Base-by-base conservation (phyloP, 1,284 basidiomycete genomes). In the Boletus albobrunnescens region DNA sequence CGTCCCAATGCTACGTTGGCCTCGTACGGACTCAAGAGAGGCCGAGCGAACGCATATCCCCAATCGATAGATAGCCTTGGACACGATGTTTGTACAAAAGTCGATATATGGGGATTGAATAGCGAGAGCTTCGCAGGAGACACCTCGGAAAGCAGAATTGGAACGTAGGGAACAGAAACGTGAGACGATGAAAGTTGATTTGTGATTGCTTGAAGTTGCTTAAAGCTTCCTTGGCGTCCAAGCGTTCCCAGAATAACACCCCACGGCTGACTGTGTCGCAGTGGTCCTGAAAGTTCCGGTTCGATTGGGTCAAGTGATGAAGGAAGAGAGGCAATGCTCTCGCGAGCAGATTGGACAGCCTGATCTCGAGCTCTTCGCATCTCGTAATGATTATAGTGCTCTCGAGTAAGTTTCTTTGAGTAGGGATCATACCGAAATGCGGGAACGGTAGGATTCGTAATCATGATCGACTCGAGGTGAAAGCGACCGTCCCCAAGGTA, bases 341-440 rank as follows among this genome's bases (percentile, higher is more conserved):
- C 74, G 28, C 82, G 75, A 4, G 92, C 94, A 16, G 71, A 69
- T 50, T 79, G 76, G 2, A 99, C 83, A 0, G 94, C 94, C 27
- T 89, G 75, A n/a, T 83, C 77, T 28, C 92, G 77, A 36, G 84
- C 71, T 11, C 67, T 63, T 37, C 83, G 79, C 96, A 99, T 99
- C 71, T 92, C 85, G 14, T 73, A 70, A 61, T 99, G 94, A 61
- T 94, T 81, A 61, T 99, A 99, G 6, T 83, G 76, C 65, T 99
- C 96, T 53, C 92, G 73, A 5, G 95, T 98, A 48, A 99, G 78
- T 61, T 94, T 94, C 68, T 99, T 99, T 26, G 92, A 93, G 68
- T 99, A 99, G 5, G 96, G 96, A 62, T 99, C 96, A 69, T 98
- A 99, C 24, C 96, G 82, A 74, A 97, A 99, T 0, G 96, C 94